phyloP scores from a whole-genome alignment of 2,329 filamentous ascomycete genomes.

The Chrysoporthe puriensis region DNA sequence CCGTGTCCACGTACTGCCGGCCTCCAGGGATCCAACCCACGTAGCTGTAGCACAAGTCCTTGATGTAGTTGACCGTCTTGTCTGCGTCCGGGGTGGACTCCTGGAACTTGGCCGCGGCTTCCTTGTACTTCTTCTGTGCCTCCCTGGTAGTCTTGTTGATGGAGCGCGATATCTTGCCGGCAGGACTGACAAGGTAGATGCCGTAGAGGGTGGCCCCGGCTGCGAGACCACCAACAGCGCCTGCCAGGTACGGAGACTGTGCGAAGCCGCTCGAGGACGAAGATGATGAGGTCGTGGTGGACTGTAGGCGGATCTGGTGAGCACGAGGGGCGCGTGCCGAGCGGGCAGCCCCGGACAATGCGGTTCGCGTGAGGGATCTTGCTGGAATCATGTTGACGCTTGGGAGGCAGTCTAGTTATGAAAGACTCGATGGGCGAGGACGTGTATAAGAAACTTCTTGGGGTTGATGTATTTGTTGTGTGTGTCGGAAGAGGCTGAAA shows the following conservation, averaged over 20 bases:
- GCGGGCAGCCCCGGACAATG: constrained; percentile 23
- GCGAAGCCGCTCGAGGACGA: constrained; percentile 7
- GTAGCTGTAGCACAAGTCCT: constrained; percentile 69
- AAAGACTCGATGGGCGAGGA: background rate
- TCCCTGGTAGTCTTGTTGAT: constrained; percentile 47
- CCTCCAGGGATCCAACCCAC: constrained; percentile 74
- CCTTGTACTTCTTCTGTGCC: constrained; percentile 63
- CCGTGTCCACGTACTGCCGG: constrained; percentile 66
- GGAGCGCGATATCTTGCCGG: constrained; percentile 39
- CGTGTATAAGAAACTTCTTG: background rate
- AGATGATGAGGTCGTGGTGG: constrained; percentile 24
- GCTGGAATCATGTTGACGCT: constrained; percentile 23
- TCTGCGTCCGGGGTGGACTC: constrained; percentile 67
- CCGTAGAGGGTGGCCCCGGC: constrained; percentile 24
- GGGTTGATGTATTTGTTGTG: background rate
- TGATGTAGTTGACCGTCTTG: constrained; percentile 68
- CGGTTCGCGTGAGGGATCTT: constrained; percentile 20
- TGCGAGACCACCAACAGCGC: constrained; percentile 21
- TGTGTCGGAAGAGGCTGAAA: background rate
- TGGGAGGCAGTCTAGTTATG: background rate
- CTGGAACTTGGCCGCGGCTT: constrained; percentile 63
- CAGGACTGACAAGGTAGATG: constrained; percentile 35
- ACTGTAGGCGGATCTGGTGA: constrained; percentile 24
- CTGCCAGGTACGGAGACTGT: constrained; percentile 16
- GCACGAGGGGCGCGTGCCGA: constrained; percentile 11